Evolutionary conservation across 257 asterid genomes (phyloP).

Genomic region (Solanum infundibuliforme): DNA sequence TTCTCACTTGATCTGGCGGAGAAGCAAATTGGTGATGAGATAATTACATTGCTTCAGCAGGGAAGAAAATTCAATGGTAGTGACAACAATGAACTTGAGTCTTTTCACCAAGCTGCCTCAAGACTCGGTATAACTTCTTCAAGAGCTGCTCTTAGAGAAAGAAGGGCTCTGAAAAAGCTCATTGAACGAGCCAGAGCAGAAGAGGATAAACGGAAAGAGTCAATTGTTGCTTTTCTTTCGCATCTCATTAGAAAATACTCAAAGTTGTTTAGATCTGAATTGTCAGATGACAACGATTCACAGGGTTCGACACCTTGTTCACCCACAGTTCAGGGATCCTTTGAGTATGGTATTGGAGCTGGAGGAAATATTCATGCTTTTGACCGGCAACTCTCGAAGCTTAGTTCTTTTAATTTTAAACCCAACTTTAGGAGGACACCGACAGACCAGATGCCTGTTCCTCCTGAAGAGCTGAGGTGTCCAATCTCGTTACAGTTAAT

Average conservation of each 20-base stretch:
- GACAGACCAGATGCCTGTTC: slow-evolving; percentile 60
- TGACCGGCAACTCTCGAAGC: slow-evolving; percentile 75
- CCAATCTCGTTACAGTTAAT: slow-evolving; percentile 92
- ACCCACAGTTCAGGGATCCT: slow-evolving; percentile 69
- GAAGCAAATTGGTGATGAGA: slow-evolving; percentile 82
- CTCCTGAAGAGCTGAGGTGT: slow-evolving; percentile 93
- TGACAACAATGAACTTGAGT: slow-evolving; percentile 81
- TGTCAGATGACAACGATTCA: slow-evolving; percentile 91
- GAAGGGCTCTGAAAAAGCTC: slow-evolving; percentile 89
- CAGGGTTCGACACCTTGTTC: slow-evolving; percentile 98
- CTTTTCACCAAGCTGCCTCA: slow-evolving; percentile 88
- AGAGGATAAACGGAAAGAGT: slow-evolving; percentile 91
- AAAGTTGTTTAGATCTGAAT: slow-evolving; percentile 73
- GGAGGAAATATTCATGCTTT: slow-evolving; percentile 52
- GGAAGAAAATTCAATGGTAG: slow-evolving; percentile 65
- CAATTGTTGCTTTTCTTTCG: slow-evolving; percentile 79
- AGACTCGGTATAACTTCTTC: slow-evolving; percentile 86
- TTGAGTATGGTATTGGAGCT: slow-evolving; percentile 48
- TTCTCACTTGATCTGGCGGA: slow-evolving; percentile 72
- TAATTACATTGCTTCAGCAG: slow-evolving; percentile 84
- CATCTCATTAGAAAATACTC: slow-evolving; percentile 90
- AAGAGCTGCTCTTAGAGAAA: slow-evolving; percentile 89
- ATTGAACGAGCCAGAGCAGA: slow-evolving; percentile 80
- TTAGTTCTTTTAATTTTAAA: slow-evolving; percentile 79
- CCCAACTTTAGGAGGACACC: slow-evolving; percentile 70